A percentile compares a stretch with the other conserved stretches of the same genome.
These are phyloP conservation scores for Myrica gale DNA, from an alignment of 306 rosid genomes.

Conservation along the genomic window DNA sequence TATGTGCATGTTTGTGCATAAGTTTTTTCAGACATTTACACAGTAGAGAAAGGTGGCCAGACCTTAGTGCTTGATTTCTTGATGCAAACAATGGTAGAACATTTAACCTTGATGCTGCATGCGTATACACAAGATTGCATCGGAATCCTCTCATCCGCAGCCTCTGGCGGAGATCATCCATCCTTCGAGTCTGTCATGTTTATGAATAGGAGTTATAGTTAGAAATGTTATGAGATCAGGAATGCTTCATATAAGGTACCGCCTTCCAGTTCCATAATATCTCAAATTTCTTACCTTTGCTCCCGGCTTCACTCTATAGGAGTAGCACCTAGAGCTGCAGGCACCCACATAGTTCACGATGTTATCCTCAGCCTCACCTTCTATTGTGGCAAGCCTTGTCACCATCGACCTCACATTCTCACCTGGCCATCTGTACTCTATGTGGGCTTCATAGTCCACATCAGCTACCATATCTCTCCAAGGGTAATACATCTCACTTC, in stretches of 20 bases:
- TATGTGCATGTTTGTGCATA: not conserved
- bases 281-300: slow-evolving; percentile 42
- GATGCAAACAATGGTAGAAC: slow-evolving; percentile 70
- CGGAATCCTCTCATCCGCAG: slow-evolving; percentile 81
- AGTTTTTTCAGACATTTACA: not conserved
- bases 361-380: slow-evolving; percentile 50
- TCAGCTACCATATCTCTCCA: slow-evolving; percentile 66
- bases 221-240: not conserved
- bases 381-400: slow-evolving; percentile 57
- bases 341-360: slow-evolving; percentile 44
- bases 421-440: slow-evolving; percentile 72
- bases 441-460: slow-evolving; percentile 64
- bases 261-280: slow-evolving; percentile 11
- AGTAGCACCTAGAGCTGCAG: slow-evolving; percentile 60
- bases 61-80: slow-evolving; percentile 78
- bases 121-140: slow-evolving; percentile 67
- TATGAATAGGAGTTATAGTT: slow-evolving; percentile 15
- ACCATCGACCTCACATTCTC: slow-evolving; percentile 64
- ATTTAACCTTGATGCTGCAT: slow-evolving; percentile 58
- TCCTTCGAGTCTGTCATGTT: slow-evolving; percentile 44
- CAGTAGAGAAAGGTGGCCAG: slow-evolving; percentile 17
- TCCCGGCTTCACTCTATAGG: slow-evolving; percentile 49
- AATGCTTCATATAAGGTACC: not conserved
- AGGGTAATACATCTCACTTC: slow-evolving; percentile 79
- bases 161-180: slow-evolving; percentile 60